Evolutionary conservation across 2,329 filamentous ascomycete genomes (phyloP).

Genomic region (Xylaria sp.): DNA sequence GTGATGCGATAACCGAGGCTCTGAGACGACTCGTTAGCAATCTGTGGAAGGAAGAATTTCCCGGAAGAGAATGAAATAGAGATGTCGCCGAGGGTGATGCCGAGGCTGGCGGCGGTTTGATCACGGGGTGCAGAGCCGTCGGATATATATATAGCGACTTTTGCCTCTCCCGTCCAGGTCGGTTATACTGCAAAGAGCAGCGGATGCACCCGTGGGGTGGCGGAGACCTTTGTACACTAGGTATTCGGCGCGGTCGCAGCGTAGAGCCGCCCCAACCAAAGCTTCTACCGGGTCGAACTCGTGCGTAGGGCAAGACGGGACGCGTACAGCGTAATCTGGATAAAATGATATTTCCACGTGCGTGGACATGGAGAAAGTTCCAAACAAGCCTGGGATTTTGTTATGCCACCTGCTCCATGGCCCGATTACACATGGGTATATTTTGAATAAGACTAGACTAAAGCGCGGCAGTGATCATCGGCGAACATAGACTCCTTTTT

Average conservation of each 20-base stretch:
- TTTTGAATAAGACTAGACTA: background rate
- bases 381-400: background rate
- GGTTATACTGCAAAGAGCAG: conserved; percentile 17
- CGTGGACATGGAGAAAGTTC: conserved; percentile 6
- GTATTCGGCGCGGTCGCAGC: conserved; percentile 27
- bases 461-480: background rate
- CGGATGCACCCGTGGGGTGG: conserved; percentile 28
- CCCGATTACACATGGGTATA: background rate
- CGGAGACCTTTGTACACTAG: conserved; percentile 24
- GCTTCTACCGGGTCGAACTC: conserved; percentile 3
- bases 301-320: conserved; percentile 12
- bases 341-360: conserved; percentile 28
- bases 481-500: background rate
- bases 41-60: conserved; percentile 4
- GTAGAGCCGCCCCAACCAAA: conserved; percentile 10
- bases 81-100: conserved; percentile 24
- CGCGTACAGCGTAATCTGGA: conserved; percentile 26
- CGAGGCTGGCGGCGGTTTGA: conserved; percentile 19
- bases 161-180: conserved; percentile 19
- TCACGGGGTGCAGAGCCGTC: conserved; percentile 34
- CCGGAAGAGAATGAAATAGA: conserved; percentile 2
- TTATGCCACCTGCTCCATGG: background rate
- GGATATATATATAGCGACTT: conserved; percentile 33
- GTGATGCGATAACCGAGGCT: conserved; percentile 1
- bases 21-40: background rate